Conservation (phyloP, 352 stramenopile species). For the Globisporangium carolinianum region DNA sequence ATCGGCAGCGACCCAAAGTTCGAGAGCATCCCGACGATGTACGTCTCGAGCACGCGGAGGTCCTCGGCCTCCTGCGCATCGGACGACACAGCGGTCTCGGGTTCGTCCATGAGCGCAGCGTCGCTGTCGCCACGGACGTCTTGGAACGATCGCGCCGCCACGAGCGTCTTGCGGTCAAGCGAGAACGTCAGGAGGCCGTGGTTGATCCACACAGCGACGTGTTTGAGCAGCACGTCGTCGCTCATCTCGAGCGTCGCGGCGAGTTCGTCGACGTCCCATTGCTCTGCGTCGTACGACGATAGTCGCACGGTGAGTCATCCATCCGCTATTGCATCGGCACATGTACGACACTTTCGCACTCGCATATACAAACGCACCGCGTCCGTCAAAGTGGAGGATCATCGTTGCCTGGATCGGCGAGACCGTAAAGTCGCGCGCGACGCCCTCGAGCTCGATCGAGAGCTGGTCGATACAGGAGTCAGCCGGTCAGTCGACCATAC, state of each 20-base stretch:
- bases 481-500: background rate
- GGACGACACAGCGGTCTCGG: conserved; percentile 84
- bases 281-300: conserved; percentile 15
- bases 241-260: conserved; percentile 53
- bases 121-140: conserved; percentile 33
- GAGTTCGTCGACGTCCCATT: conserved; percentile 57
- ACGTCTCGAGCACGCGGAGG: conserved; percentile 90
- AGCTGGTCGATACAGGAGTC: conserved; percentile 16
- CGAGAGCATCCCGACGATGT: conserved; percentile 94
- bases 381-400: conserved; percentile 93
- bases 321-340: too few relatives aligned
- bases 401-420: conserved; percentile 92
- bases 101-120: conserved; percentile 30
- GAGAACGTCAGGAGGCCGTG: conserved; percentile 52
- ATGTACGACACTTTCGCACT: too few relatives aligned
- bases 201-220: conserved; percentile 66
- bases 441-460: conserved; percentile 85
- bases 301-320: background rate
- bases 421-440: conserved; percentile 82
- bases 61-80: conserved; percentile 90
- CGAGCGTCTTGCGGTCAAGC: conserved; percentile 32
- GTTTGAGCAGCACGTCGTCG: conserved; percentile 47
- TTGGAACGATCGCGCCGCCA: conserved; percentile 35
- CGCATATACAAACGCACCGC: conserved; percentile 27
- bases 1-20: conserved; percentile 91